Percentiles rank a stretch among this genome's conserved stretches.
These are phyloP conservation scores for Aschersonia sp. DNA, from an alignment of 2,329 filamentous ascomycete genomes.

Conservation along the genomic window DNA sequence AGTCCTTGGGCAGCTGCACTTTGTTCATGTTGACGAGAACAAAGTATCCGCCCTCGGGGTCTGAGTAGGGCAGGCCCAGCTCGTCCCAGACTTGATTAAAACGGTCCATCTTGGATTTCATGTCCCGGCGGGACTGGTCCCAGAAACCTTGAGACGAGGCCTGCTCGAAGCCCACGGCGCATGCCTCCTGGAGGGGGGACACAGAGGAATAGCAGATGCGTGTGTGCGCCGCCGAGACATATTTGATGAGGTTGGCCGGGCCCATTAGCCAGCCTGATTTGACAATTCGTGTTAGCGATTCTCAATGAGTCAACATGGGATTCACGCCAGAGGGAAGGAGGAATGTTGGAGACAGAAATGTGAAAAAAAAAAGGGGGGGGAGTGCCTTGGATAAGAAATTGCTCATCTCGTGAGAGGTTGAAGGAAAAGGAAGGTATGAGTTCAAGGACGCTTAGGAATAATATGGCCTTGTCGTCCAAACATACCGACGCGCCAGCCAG, in stretches of 20 bases:
- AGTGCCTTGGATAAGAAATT: too few relatives aligned
- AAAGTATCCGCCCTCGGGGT: conserved; percentile 95
- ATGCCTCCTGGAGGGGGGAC: conserved; percentile 85
- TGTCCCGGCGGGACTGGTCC: conserved; percentile 67
- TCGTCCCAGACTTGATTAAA: conserved; percentile 77
- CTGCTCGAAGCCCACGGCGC: conserved; percentile 84
- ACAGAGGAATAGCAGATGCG: conserved; percentile 93
- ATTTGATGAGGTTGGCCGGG: conserved; percentile 73
- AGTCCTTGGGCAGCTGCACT: conserved; percentile 68
- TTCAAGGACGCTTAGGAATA: too few relatives aligned
- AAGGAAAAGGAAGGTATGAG: too few relatives aligned
- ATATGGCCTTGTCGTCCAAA: background rate
- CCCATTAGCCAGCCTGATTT: conserved; percentile 74
- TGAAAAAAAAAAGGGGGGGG: background rate
- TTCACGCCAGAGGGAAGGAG: background rate
- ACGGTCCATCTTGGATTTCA: conserved; percentile 74
- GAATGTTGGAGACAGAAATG: background rate
- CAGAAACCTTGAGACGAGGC: conserved; percentile 79
- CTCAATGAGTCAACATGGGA: too few relatives aligned
- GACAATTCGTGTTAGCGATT: background rate
- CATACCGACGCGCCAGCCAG: conserved; percentile 75
- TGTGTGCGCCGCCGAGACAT: conserved; percentile 85
- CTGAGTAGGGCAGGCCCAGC: conserved; percentile 65
- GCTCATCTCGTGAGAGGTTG: too few relatives aligned
- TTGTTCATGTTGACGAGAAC: conserved; percentile 87